Conservation (phyloP, 2,329 filamentous ascomycete genomes). For the Aureobasidium sp. region DNA sequence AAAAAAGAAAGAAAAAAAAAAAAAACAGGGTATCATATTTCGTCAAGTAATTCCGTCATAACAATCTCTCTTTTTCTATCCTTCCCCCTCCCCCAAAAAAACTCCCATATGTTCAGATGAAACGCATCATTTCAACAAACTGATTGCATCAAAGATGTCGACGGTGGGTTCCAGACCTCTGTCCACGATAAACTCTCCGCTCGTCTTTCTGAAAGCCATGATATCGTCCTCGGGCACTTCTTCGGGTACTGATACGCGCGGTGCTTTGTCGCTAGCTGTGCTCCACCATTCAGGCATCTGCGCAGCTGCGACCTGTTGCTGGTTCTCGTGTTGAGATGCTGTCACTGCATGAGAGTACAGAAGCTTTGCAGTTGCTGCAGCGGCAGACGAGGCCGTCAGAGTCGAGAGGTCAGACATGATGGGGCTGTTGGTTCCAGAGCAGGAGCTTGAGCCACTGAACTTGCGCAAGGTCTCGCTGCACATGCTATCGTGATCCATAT, state of each 20-base stretch:
- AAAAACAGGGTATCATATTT: background rate
- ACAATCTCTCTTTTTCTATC: background rate
- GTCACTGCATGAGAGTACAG: background rate
- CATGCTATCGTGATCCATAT: conserved; percentile 16
- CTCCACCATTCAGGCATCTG: conserved; percentile 9
- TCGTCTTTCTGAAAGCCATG: background rate
- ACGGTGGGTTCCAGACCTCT: conserved; percentile 5
- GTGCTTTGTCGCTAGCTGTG: background rate
- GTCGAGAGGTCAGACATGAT: background rate
- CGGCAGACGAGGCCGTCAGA: background rate
- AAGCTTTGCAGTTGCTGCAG: conserved; percentile 2
- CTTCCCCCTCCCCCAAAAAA: background rate
- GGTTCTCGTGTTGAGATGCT: background rate
- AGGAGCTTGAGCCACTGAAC: conserved; percentile 1
- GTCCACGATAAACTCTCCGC: background rate
- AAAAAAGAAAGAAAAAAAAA: no score
- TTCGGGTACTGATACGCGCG: background rate
- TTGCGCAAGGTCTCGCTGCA: conserved; percentile 1
- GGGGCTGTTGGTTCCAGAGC: background rate
- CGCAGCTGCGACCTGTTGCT: background rate
- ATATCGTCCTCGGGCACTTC: background rate
- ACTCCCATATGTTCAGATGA: background rate
- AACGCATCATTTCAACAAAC: background rate
- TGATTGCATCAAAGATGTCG: conserved; percentile 1
- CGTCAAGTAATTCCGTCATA: background rate